These are phyloP conservation scores for Theobroma grandiflorum DNA, from an alignment of 441 rosid species.

Conservation along the genomic window DNA sequence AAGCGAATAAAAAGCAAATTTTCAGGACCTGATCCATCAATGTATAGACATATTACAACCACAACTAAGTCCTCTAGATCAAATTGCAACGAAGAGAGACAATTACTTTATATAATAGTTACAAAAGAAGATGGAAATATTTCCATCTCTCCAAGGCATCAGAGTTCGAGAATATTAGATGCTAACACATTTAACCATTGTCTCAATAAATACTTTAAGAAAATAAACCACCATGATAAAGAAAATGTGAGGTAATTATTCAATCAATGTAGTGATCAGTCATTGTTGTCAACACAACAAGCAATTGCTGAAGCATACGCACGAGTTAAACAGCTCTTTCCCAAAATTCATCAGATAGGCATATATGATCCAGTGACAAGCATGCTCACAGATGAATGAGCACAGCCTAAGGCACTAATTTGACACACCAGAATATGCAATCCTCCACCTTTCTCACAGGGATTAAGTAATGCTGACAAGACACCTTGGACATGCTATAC, in stretches of 20 bases:
- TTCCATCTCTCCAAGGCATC: not conserved
- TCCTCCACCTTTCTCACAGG: constrained; percentile 10
- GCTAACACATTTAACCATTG: constrained; percentile 3
- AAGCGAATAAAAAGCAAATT: not conserved
- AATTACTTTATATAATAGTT: not conserved
- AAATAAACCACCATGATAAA: not conserved
- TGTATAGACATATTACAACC: not conserved
- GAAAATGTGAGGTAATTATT: not conserved
- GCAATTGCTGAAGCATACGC: not conserved
- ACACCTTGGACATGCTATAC: not conserved
- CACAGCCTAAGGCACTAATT: constrained; percentile 8
- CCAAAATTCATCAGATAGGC: constrained; percentile 12
- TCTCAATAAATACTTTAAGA: constrained; percentile 1
- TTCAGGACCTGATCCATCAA: not conserved
- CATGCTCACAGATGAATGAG: constrained; percentile 12
- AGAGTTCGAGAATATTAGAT: not conserved
- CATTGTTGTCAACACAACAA: constrained; percentile 5
- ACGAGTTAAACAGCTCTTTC: not conserved
- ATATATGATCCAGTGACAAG: not conserved
- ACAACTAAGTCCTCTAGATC: not conserved
- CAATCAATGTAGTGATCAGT: constrained; percentile 3
- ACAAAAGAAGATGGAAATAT: not conserved
- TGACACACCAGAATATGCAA: constrained; percentile 1
- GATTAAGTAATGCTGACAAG: constrained; percentile 1
- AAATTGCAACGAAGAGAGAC: not conserved